Conservation (phyloP, 164 flowering plant species). For the Chimonanthus salicifolius region DNA sequence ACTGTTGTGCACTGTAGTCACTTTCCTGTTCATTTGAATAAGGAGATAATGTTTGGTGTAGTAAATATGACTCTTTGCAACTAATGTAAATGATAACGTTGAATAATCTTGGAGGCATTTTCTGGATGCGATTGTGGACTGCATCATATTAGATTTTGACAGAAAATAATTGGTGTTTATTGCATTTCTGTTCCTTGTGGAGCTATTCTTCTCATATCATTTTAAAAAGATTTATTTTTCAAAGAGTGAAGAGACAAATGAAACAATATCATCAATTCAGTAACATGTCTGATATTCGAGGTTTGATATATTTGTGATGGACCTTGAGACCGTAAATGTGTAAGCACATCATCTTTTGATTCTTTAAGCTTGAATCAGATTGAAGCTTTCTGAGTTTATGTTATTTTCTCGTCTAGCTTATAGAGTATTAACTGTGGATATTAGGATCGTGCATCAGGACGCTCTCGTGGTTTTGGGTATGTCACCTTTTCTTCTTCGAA, state of each 20-base stretch:
- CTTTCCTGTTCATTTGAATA: too few species aligned
- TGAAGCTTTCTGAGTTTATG: not conserved
- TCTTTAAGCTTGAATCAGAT: not conserved
- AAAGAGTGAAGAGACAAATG: too few species aligned
- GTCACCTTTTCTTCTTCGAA: slow-evolving; percentile 17
- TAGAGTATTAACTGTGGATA: slow-evolving; percentile 5
- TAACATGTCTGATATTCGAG: not conserved
- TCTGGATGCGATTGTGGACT: too few species aligned
- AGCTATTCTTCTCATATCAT: not conserved
- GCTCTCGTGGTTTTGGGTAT: slow-evolving; percentile 24
- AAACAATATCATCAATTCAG: not conserved
- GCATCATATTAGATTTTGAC: too few species aligned
- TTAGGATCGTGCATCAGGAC: slow-evolving; percentile 20
- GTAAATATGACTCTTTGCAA: not conserved
- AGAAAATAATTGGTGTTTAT: not conserved
- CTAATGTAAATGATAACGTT: not conserved
- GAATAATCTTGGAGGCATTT: too few species aligned
- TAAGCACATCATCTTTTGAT: slow-evolving; percentile 2
- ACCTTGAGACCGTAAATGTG: not conserved
- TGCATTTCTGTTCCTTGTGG: not conserved
- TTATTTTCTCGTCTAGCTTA: not conserved
- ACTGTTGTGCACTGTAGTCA: not conserved
- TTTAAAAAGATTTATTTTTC: not conserved
- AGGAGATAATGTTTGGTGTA: too few species aligned
- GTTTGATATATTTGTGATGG: not conserved